Evolutionary conservation across 2,329 filamentous ascomycete species (phyloP), one percentile per base, ranked within the genome.

Genomic region (Rugonectria rugulosa): DNA sequence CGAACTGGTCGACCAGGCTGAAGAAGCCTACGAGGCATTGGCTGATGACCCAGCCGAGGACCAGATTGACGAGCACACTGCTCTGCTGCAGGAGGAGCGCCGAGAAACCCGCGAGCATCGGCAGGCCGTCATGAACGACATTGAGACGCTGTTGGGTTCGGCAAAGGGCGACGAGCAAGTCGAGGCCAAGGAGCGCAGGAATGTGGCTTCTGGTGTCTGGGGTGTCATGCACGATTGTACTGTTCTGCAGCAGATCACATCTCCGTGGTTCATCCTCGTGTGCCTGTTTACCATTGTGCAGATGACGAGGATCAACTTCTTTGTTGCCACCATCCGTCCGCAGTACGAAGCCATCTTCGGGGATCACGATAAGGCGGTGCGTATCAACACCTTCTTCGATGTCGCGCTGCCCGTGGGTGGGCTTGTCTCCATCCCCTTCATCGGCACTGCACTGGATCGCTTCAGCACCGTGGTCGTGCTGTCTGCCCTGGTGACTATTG

Each of bases 281-380:
- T 90, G 90, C 5, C 74, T 92, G 17, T 94, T 96, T 71, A 96
- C 91, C 5, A 81, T 89, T 26, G 75, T 90, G 32, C 88, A 90
- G 71, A 90, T 90, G 87, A 88, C 87, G 2, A 83, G 89, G 24
- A 96, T 96, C 81, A 96, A 96, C 76, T 96, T 92, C 77, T 96
- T 96, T 70, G 91, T 97, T 48, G 91, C 92, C 4, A 96, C 92
- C 3, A 88, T 96, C 60, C 83, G 90, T 2, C 81, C 88, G 2
- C 92, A 97, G 72, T 96, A 96, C 74, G 83, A 86, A 38, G 88
- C 87, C 65, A 82, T 97, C 8, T 84, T 97, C 14, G 79, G 79
- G 40, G 85, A 85, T 10, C 77, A 79, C 56, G 72, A 77, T 2
- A 79, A 81, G 53, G 90, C 92, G 0, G 80, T 86, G 8, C 76